Evolutionary conservation across 2,329 filamentous ascomycete species (phyloP).

Genomic region (Trichoderma polysporum): DNA sequence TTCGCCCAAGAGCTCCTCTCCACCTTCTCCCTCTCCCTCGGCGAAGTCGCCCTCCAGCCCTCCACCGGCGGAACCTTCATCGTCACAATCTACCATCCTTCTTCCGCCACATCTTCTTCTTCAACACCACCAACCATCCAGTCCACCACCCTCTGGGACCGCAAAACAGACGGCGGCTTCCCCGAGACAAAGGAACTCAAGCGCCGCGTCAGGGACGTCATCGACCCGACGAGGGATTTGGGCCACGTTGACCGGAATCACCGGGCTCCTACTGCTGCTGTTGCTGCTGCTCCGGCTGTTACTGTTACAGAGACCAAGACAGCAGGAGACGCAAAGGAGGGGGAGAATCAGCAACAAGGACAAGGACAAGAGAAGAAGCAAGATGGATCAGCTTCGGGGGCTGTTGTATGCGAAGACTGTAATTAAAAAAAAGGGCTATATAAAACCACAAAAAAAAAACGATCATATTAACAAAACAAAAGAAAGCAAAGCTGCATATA

Average conservation of each 20-base stretch:
- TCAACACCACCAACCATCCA: slow-evolving; percentile 10
- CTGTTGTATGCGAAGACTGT: slow-evolving; percentile 31
- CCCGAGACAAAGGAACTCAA: slow-evolving; percentile 93
- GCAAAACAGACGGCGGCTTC: slow-evolving; percentile 83
- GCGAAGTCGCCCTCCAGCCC: slow-evolving; percentile 85
- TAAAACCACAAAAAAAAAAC: neutral
- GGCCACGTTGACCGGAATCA: slow-evolving; percentile 73
- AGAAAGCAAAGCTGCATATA: neutral
- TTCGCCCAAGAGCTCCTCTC: slow-evolving; percentile 94
- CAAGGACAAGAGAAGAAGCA: neutral
- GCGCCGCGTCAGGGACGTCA: slow-evolving; percentile 74
- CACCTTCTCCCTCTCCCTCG: slow-evolving; percentile 80
- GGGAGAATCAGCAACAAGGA: neutral
- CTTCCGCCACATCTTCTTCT: slow-evolving; percentile 31
- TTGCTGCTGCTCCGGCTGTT: neutral
- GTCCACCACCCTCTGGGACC: slow-evolving; percentile 74
- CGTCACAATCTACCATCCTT: slow-evolving; percentile 58
- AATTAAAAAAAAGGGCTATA: slow-evolving; percentile 14
- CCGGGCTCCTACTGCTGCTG: slow-evolving; percentile 20
- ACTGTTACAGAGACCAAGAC: neutral
- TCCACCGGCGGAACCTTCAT: slow-evolving; percentile 81
- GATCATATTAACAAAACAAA: neutral
- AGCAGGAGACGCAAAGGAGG: neutral
- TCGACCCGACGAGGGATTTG: slow-evolving; percentile 74
- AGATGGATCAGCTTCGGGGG: neutral